These are phyloP conservation scores for Scortechinia acanthostroma DNA, from an alignment of 2,329 filamentous ascomycete genomes.

Conservation along the genomic window DNA sequence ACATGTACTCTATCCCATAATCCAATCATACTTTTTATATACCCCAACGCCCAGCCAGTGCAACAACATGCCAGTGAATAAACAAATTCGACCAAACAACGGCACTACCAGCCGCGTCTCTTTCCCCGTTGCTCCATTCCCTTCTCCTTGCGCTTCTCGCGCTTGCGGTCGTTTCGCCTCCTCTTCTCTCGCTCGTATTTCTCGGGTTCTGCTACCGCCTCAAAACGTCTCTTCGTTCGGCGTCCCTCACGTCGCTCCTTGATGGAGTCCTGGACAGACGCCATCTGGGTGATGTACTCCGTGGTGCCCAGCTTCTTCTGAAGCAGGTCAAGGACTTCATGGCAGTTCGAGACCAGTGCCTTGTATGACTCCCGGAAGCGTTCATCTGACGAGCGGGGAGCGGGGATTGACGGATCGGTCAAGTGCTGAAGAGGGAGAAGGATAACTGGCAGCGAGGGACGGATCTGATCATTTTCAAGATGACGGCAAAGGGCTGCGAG, in stretches of 20 bases:
- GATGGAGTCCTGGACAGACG: constrained; percentile 41
- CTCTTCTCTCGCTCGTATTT: constrained; percentile 40
- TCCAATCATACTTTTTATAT: too few relatives aligned
- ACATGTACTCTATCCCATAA: too few relatives aligned
- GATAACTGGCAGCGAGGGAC: constrained; percentile 32
- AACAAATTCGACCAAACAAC: too few relatives aligned
- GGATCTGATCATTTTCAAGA: constrained; percentile 36
- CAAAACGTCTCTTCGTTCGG: constrained; percentile 50
- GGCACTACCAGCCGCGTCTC: constrained; percentile 43
- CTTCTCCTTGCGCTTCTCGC: constrained; percentile 46
- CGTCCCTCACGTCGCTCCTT: constrained; percentile 46
- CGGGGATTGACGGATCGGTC: constrained; percentile 47
- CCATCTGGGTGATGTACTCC: constrained; percentile 43
- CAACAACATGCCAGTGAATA: too few relatives aligned
- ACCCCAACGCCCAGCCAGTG: too few relatives aligned
- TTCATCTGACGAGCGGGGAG: constrained; percentile 42
- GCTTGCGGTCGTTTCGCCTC: constrained; percentile 44
- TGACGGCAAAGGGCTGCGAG: constrained; percentile 45
- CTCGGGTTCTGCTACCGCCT: constrained; percentile 50
- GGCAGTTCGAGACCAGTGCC: constrained; percentile 39
- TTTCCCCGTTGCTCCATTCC: constrained; percentile 40
- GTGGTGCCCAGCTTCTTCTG: constrained; percentile 54
- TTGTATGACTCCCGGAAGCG: constrained; percentile 47
- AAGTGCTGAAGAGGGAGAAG: constrained; percentile 42
- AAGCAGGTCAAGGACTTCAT: constrained; percentile 44